A percentile compares a stretch with the other conserved stretches of the same genome.
Conservation (phyloP, 768 basidiomycete genomes). For the Dioszegia crocea region DNA sequence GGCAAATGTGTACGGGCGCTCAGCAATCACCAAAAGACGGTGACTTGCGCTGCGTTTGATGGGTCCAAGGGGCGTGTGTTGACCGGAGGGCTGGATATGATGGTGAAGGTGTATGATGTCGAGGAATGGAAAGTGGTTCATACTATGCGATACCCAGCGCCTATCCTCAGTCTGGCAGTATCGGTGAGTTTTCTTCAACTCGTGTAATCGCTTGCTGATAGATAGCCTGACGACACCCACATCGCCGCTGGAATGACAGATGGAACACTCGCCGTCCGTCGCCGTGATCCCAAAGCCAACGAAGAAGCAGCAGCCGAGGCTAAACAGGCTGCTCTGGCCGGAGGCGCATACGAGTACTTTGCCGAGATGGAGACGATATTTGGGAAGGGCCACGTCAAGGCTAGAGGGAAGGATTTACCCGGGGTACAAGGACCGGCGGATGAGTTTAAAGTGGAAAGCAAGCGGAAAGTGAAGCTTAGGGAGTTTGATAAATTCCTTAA, state of each 20-base stretch:
- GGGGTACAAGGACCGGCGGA: conserved; percentile 60
- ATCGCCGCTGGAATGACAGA: conserved; percentile 97
- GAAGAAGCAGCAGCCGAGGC: conserved; percentile 52
- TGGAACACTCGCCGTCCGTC: conserved; percentile 93
- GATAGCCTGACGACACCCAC: conserved; percentile 90
- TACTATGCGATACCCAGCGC: conserved; percentile 96
- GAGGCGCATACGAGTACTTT: conserved; percentile 67
- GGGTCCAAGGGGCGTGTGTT: conserved; percentile 70
- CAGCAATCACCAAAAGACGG: conserved; percentile 97
- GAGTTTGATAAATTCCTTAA: conserved; percentile 89
- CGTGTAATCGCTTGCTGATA: background rate
- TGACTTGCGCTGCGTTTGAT: conserved; percentile 82
- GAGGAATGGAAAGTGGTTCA: conserved; percentile 88
- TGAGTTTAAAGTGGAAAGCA: conserved; percentile 73
- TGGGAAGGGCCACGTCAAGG: conserved; percentile 54
- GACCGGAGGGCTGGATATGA: conserved; percentile 87
- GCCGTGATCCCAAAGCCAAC: conserved; percentile 72
- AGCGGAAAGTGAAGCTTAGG: conserved; percentile 65
- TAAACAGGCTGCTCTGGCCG: conserved; percentile 53
- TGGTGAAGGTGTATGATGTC: conserved; percentile 98
- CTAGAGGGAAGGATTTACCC: conserved; percentile 52
- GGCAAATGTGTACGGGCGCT: conserved; percentile 82
- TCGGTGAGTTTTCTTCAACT: conserved; percentile 60
- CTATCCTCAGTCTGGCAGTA: conserved; percentile 80
- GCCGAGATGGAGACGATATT: conserved; percentile 59